Percentiles rank a stretch among this genome's conserved stretches.
These are phyloP conservation scores for Claviceps capensis DNA, from an alignment of 2,329 filamentous ascomycete species.

Conservation along the genomic window DNA sequence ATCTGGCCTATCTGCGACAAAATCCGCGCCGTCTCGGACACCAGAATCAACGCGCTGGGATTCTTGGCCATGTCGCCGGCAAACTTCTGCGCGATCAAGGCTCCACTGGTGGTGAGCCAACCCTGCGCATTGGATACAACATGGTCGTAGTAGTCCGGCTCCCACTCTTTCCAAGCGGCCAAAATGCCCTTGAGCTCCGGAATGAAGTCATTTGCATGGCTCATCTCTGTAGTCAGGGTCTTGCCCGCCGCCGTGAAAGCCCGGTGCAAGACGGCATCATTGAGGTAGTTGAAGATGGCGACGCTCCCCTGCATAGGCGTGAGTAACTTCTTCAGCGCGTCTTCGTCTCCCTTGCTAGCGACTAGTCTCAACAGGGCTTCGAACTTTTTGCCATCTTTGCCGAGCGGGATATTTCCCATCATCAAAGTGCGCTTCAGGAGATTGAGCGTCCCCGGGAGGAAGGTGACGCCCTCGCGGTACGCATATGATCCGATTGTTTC, in stretches of 20 bases:
- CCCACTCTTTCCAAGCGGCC: not conserved
- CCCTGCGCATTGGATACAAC: not conserved
- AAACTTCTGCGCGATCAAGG: not conserved
- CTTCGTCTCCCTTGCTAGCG: not conserved
- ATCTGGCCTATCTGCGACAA: not conserved
- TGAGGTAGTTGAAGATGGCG: not conserved
- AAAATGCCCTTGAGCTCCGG: not conserved
- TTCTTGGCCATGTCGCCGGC: not conserved
- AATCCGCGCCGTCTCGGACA: not conserved
- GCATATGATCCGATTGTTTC: not conserved
- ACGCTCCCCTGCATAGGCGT: not conserved
- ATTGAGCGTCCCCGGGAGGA: not conserved
- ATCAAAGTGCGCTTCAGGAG: not conserved
- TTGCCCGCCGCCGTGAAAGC: not conserved
- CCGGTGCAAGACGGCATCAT: not conserved
- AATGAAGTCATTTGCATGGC: not conserved
- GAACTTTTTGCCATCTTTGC: not conserved
- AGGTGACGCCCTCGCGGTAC: not conserved
- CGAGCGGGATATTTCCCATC: not conserved
- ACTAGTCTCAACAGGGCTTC: not conserved
- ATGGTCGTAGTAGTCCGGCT: not conserved
- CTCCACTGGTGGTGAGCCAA: not conserved
- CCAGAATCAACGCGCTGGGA: not conserved
- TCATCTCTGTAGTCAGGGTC: not conserved
- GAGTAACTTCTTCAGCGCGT: not conserved